Evolutionary conservation across 2,329 filamentous ascomycete genomes (phyloP).

Genomic region (Fusarium sp.): DNA sequence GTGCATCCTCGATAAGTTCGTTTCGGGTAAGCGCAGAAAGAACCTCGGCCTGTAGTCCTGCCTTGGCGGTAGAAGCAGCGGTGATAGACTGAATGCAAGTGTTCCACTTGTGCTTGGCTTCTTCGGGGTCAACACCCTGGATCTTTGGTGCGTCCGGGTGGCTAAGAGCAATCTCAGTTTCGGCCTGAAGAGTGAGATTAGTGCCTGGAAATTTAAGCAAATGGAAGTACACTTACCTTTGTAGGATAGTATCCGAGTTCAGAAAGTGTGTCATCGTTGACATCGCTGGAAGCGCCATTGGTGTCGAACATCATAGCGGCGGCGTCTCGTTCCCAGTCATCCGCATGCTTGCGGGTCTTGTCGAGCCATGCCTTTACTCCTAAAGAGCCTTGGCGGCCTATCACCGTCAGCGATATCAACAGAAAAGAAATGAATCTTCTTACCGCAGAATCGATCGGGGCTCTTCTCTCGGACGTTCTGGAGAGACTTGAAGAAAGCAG

Average conservation of each 20-base stretch:
- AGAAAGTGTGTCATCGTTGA: not conserved
- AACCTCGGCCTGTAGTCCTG: not conserved
- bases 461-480: not conserved
- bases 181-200: constrained; percentile 9
- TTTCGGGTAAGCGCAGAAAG: constrained; percentile 2
- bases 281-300: not conserved
- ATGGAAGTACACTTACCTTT: not conserved
- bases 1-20: constrained; percentile 1
- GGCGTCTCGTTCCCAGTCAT: constrained; percentile 1
- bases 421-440: not conserved
- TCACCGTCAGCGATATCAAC: not conserved
- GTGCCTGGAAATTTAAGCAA: not conserved
- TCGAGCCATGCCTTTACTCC: constrained; percentile 1
- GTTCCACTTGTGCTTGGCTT: not conserved
- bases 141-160: not conserved
- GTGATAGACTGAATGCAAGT: not conserved
- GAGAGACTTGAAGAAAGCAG: not conserved
- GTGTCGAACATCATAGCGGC: not conserved
- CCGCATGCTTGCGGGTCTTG: not conserved
- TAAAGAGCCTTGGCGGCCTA: not conserved
- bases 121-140: not conserved
- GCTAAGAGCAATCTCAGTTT: not conserved
- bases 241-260: not conserved
- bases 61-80: not conserved
- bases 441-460: constrained; percentile 7